Evolutionary conservation across 1,284 basidiomycete species (phyloP).

Genomic region (Trametes versicolor): DNA sequence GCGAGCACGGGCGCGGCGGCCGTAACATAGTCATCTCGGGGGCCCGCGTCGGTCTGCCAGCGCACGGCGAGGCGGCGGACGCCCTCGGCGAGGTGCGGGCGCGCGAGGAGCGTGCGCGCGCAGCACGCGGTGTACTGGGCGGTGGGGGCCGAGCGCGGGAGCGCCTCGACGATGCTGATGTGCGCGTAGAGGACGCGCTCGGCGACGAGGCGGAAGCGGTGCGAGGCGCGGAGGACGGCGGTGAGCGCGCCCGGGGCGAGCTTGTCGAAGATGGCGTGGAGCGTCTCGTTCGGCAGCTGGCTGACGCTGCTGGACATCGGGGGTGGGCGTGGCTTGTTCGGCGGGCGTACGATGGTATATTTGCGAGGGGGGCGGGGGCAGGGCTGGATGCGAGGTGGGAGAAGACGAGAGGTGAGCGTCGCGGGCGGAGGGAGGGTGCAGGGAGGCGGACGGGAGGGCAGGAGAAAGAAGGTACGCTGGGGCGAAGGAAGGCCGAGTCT

Average conservation of each 20-base stretch:
- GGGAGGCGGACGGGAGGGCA: slow-evolving; percentile 9
- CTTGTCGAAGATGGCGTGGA: slow-evolving; percentile 57
- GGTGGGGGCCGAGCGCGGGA: slow-evolving; percentile 52
- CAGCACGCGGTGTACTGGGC: slow-evolving; percentile 59
- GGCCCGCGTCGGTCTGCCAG: slow-evolving; percentile 56
- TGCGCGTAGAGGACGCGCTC: slow-evolving; percentile 67
- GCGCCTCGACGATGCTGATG: slow-evolving; percentile 56
- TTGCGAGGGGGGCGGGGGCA: not conserved
- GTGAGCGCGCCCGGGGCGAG: slow-evolving; percentile 54
- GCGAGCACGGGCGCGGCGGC: slow-evolving; percentile 37
- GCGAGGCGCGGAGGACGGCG: slow-evolving; percentile 55
- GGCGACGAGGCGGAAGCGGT: slow-evolving; percentile 61
- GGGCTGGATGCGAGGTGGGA: not conserved
- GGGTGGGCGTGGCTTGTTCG: not conserved
- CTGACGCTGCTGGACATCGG: slow-evolving; percentile 31
- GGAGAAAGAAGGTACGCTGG: slow-evolving; percentile 1
- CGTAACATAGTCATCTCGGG: slow-evolving; percentile 40
- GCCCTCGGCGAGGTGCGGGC: slow-evolving; percentile 55
- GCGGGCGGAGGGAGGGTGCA: slow-evolving; percentile 2
- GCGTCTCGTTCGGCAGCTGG: slow-evolving; percentile 66
- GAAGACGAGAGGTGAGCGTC: slow-evolving; percentile 2
- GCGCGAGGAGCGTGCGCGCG: slow-evolving; percentile 59
- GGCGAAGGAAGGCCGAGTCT: slow-evolving; percentile 26
- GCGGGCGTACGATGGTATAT: not conserved
- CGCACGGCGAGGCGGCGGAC: slow-evolving; percentile 60